Evolutionary conservation across 768 basidiomycete genomes (phyloP).

Genomic region (Lentinula guzmanii): DNA sequence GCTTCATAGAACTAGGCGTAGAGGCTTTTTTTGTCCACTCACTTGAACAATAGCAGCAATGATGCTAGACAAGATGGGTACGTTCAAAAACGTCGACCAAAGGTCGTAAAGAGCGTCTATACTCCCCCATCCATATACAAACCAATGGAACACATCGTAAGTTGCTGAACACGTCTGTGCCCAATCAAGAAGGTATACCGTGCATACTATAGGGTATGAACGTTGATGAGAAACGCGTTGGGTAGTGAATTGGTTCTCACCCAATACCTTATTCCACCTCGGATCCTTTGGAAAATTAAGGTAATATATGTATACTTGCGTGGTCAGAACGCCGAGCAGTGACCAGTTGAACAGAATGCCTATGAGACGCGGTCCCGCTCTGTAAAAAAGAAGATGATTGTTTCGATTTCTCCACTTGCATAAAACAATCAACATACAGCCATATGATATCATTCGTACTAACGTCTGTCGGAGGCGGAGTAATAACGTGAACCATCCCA

Average conservation of each 20-base stretch:
- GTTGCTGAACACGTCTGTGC: slow-evolving; percentile 14
- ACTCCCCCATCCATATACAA: slow-evolving; percentile 14
- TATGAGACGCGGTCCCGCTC: slow-evolving; percentile 12
- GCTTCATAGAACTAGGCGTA: too few relatives aligned
- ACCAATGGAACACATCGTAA: slow-evolving; percentile 16
- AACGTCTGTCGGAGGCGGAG: slow-evolving; percentile 8
- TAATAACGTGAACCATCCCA: neutral
- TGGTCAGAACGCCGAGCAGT: slow-evolving; percentile 13
- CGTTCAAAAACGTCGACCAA: slow-evolving; percentile 11
- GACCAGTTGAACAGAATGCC: slow-evolving; percentile 15
- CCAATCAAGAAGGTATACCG: slow-evolving; percentile 14
- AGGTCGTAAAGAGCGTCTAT: slow-evolving; percentile 5
- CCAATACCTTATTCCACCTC: slow-evolving; percentile 9
- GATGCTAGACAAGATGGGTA: slow-evolving; percentile 13
- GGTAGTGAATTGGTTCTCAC: neutral
- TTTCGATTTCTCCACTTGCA: neutral
- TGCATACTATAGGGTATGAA: slow-evolving; percentile 8
- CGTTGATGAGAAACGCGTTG: too few relatives aligned
- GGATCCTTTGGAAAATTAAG: slow-evolving; percentile 13
- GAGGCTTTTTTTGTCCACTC: neutral
- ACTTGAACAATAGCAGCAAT: slow-evolving; percentile 14
- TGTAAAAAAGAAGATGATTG: neutral
- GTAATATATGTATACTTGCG: slow-evolving; percentile 14
- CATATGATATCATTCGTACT: slow-evolving; percentile 10
- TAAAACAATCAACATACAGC: slow-evolving; percentile 6